Evolutionary conservation across 345 rosid species (phyloP), one percentile per base, ranked within the genome.

Genomic region (Erodium maritimum): DNA sequence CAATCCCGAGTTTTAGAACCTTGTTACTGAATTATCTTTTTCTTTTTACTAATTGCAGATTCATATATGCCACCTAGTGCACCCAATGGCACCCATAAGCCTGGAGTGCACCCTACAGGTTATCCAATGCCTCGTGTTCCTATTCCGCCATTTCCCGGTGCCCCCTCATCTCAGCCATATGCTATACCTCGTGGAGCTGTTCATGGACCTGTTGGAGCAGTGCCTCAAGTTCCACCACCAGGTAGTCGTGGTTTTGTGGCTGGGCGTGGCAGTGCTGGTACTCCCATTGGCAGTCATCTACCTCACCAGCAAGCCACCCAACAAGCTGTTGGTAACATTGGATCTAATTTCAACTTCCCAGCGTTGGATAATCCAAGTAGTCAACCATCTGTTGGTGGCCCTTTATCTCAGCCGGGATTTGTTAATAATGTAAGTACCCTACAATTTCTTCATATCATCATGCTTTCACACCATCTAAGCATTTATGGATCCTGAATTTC

Each of bases 361-460:
- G 58, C 79, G 25, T 70, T 82, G 56, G 99, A 94, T 63, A 84
- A 79, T 79, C 83, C 90, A 68, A 85, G 77, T 71, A 94, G 91
- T 77, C 99, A 94, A 67, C 90, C 95, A 65, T 90, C 97, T 61
- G 79, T 82, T 23, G 97, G 82, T 42, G 97, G 90, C 60, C 97
- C 89, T 56, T 67, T 94, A 52, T 87, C 96, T 68, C 99, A 94
- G 64, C 96, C 99, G 74, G 97, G 99, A 71, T 90, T 82, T 72
- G 96, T 81, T 69, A 90, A 73, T 75, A 82, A 84, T 69, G 80
- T 78, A 54, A 2, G 67, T 68, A 19, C 12, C 48, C 12, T 12
- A 14, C 12, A 42, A 42, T 42, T 42, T 42, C 14, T 42, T 21
- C 22, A 65, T 19, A 22, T 33, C 20, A 37, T 13, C 54, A 22